A percentile compares a stretch with the other conserved stretches of the same genome.
phyloP scores from a whole-genome alignment of 2,329 filamentous ascomycete genomes.

The Penicillium sp. region DNA sequence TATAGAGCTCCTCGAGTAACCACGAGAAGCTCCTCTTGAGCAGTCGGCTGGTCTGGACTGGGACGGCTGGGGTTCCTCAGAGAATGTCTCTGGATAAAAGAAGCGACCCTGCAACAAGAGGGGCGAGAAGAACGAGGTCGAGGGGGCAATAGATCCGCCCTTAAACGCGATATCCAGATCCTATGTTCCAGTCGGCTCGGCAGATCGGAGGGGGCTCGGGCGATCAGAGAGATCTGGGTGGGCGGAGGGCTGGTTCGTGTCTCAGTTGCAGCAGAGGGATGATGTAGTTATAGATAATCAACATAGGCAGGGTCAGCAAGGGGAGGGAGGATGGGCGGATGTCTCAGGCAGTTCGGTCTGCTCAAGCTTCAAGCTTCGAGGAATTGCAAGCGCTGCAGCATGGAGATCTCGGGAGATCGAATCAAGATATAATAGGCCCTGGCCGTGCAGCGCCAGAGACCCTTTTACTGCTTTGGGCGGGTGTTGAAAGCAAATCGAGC shows the following conservation, averaged over 20 bases:
- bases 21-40: conserved; percentile 24
- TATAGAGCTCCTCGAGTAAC: conserved; percentile 45
- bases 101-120: conserved; percentile 12
- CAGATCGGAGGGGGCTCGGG: conserved; percentile 8
- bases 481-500: conserved; percentile 8
- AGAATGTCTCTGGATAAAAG: conserved; percentile 28
- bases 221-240: conserved; percentile 2
- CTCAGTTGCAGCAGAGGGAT: conserved; percentile 30
- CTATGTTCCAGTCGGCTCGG: conserved; percentile 14
- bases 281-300: conserved; percentile 25
- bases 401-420: conserved; percentile 10
- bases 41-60: conserved; percentile 13
- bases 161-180: conserved; percentile 23
- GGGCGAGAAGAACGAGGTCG: conserved; percentile 16
- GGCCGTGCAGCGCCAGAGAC: neutral
- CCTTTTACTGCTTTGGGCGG: conserved; percentile 22
- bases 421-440: conserved; percentile 15
- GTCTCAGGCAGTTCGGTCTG: conserved; percentile 26
- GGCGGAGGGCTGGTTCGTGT: conserved; percentile 16
- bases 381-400: neutral
- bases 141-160: conserved; percentile 23
- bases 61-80: conserved; percentile 1
- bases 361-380: neutral
- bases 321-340: conserved; percentile 23
- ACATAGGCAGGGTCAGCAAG: conserved; percentile 26